phyloP scores from a whole-genome alignment of 1,139 yeast genomes.

The Candida sp. region DNA sequence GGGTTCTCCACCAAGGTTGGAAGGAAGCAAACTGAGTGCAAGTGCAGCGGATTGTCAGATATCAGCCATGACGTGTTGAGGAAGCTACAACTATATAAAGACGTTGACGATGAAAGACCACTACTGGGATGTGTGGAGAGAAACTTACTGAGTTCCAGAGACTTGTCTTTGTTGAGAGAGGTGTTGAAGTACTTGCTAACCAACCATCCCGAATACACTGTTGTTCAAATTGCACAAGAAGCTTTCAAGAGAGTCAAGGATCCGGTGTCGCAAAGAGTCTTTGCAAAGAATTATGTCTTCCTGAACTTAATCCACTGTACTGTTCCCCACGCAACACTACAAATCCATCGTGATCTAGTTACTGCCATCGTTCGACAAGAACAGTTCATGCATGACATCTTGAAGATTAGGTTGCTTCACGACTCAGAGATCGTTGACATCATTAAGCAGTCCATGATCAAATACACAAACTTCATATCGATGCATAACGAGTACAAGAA shows the following conservation, averaged over 20 bases:
- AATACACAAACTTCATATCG: not conserved
- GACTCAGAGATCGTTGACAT: not conserved
- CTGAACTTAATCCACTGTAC: slow-evolving; percentile 6
- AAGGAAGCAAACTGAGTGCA: not conserved
- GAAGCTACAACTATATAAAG: slow-evolving; percentile 2
- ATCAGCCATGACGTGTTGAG: slow-evolving; percentile 1
- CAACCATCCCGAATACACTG: not conserved
- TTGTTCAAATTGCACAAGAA: not conserved
- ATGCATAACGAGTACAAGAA: not conserved
- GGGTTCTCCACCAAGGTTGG: not conserved
- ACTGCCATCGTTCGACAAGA: slow-evolving; percentile 2
- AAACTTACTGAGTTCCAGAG: not conserved
- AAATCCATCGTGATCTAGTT: slow-evolving; percentile 2
- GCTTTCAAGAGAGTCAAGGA: not conserved
- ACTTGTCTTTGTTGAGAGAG: not conserved
- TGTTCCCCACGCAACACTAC: not conserved
- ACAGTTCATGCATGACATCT: slow-evolving; percentile 1
- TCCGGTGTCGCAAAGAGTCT: not conserved
- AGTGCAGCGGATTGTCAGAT: not conserved
- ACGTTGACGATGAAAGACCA: not conserved
- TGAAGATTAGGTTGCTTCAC: not conserved
- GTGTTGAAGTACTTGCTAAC: not conserved
- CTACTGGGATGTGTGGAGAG: not conserved
- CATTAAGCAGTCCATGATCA: not conserved
- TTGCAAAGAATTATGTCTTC: not conserved